Conservation (phyloP, 192 early-diverging fungal species). For the Rhizoclosmatium globosum region DNA sequence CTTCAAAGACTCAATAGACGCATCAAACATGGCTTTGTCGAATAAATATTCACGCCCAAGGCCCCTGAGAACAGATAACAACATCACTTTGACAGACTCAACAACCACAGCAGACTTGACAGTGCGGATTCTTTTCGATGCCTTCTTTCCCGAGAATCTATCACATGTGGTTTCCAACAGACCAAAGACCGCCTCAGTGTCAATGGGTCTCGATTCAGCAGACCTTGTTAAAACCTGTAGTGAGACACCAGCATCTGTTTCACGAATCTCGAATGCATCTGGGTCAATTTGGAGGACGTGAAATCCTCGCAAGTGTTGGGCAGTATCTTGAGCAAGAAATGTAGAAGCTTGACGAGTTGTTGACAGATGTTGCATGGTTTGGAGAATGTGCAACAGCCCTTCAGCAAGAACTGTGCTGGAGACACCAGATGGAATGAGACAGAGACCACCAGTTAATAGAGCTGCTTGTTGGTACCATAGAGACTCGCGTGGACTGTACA, state of each 20-base stretch:
- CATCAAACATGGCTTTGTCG: not conserved
- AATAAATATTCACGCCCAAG: constrained; percentile 5
- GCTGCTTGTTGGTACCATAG: constrained; percentile 43
- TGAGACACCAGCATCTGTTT: not conserved
- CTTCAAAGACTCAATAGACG: constrained; percentile 3
- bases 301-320: constrained; percentile 12
- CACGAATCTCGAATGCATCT: not conserved
- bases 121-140: constrained; percentile 20
- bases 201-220: not conserved
- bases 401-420: constrained; percentile 5
- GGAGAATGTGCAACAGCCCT: constrained; percentile 31
- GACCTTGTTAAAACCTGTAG: not conserved
- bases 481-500: constrained; percentile 23
- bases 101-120: constrained; percentile 19
- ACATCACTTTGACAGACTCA: constrained; percentile 31
- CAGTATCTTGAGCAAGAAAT: not conserved
- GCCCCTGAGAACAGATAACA: constrained; percentile 31
- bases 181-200: constrained; percentile 20
- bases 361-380: constrained; percentile 24
- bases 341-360: not conserved
- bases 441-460: constrained; percentile 33
- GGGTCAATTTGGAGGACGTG: not conserved
- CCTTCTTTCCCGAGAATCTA: constrained; percentile 32
- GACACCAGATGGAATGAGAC: constrained; percentile 22
- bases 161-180: constrained; percentile 39